Conservation (phyloP, 2,329 filamentous ascomycete genomes). For the Monilinia polystroma region DNA sequence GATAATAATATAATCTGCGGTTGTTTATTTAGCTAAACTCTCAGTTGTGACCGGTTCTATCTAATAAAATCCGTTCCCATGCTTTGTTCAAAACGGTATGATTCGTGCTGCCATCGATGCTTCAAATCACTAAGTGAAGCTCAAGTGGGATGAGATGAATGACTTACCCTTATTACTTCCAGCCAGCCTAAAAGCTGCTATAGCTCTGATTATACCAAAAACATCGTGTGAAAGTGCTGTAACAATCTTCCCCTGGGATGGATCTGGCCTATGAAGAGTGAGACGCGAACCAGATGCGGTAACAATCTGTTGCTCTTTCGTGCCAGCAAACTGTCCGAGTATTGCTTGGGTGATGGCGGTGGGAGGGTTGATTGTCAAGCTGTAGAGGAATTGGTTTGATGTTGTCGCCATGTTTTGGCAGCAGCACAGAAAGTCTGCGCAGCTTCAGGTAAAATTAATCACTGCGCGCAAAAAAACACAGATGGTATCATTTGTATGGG, state of each 20-base stretch:
- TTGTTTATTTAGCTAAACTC: constrained; percentile 34
- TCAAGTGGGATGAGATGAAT: constrained; percentile 44
- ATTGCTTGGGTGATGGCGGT: constrained; percentile 88
- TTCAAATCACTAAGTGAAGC: constrained; percentile 72
- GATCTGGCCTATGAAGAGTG: constrained; percentile 81
- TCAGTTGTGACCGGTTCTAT: constrained; percentile 21
- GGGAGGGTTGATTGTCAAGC: constrained; percentile 89
- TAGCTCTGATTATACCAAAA: constrained; percentile 89
- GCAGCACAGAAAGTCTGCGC: constrained; percentile 37
- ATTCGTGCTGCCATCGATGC: constrained; percentile 54
- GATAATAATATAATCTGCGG: constrained; percentile 88
- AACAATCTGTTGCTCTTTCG: constrained; percentile 96
- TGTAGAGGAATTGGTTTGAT: constrained; percentile 98
- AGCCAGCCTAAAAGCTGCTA: constrained; percentile 87
- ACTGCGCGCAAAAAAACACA: constrained; percentile 18
- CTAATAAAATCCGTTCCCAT: constrained; percentile 27
- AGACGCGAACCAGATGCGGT: constrained; percentile 89
- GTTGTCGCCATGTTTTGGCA: constrained; percentile 78
- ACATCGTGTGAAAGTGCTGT: constrained; percentile 88
- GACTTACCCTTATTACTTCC: constrained; percentile 93
- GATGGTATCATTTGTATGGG: constrained; percentile 30
- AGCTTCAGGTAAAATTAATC: constrained; percentile 25
- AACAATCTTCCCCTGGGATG: constrained; percentile 79
- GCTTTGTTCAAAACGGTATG: constrained; percentile 37
- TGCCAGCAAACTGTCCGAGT: constrained; percentile 91